Base-by-base conservation (phyloP, 805 yeast genomes). In the Ogataea populi-albae region DNA sequence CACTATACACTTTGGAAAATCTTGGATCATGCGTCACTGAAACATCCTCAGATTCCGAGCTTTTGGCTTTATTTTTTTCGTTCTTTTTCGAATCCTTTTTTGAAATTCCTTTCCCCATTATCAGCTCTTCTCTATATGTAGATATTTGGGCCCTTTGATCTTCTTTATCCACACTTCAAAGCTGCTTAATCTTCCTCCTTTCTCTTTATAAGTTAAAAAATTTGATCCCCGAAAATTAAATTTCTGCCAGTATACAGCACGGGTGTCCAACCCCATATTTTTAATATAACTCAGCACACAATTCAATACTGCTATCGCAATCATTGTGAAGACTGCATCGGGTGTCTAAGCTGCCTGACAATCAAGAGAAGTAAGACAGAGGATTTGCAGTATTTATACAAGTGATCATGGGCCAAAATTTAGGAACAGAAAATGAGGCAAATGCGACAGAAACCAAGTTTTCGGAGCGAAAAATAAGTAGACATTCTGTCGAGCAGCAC, bases 1-100 rank as follows among this genome's bases (percentile, higher is more conserved):
- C 98, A 46, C 73, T 76, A 50, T 82, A 86, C 5, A 91, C 82
- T 6, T 79, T 68, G 6, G 83, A 64, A 60, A 91, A 91, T 57
- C 98, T 76, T 17, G 81, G 73, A 64, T 93, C 98, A 3, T 61
- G 52, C 2, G 80, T 72, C 5, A 71, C 63, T 5, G n/a, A n/a
- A n/a, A n/a, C n/a, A 70, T 64, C 34, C 19, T 27, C 14, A n/a
- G 17, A 24, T 31, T 30, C 34, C 32, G 27, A 22, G 25, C 43
- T 35, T 35, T 27, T 25, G 32, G 29, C 34, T 30, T 33, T 12
- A 30, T 25, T 23, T 29, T 32, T 26, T 21, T 23, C 23, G 27
- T 33, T 35, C 23, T 26, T 11, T 11, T 29, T 36, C n/a, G n/a
- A n/a, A n/a, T n/a, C 10, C 24, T 37, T 28, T 37, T 23, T 32